Evolutionary conservation across 441 rosid species (phyloP).

Genomic region (Populus hybrid): DNA sequence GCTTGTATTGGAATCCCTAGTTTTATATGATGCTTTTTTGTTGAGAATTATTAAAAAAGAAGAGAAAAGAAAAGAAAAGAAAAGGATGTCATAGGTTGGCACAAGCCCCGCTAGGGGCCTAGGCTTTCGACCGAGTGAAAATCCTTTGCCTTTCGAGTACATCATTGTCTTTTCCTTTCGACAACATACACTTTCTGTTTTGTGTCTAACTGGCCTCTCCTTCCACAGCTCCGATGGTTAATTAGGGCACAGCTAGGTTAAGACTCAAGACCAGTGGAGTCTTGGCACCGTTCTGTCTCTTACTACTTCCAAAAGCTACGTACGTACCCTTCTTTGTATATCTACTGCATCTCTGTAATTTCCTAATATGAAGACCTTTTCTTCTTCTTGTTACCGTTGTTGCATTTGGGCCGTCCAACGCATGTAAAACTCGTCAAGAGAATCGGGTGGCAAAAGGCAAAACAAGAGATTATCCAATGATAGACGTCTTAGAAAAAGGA

Average conservation of each 20-base stretch:
- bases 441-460: not conserved
- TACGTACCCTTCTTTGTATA: too few species aligned
- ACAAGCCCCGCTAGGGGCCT: not conserved
- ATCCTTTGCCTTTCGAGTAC: too few species aligned
- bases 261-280: too few species aligned
- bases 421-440: not conserved
- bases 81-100: not conserved
- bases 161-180: not conserved
- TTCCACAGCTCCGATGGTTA: not conserved
- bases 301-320: too few species aligned
- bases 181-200: not conserved
- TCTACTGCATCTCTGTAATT: too few species aligned
- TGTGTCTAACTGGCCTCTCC: not conserved
- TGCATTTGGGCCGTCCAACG: conserved; percentile 2
- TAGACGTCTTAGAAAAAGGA: conserved; percentile 17
- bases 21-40: not conserved
- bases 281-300: too few species aligned
- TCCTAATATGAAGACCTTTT: too few species aligned
- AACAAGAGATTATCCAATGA: conserved; percentile 27
- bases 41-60: not conserved
- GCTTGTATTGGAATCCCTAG: not conserved
- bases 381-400: not conserved
- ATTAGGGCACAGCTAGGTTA: not conserved
- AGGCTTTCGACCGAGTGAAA: not conserved
- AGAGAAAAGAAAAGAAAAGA: too few species aligned